These are phyloP conservation scores for Sphenostylis stenocarpa DNA, from an alignment of 306 rosid genomes.

Conservation along the genomic window DNA sequence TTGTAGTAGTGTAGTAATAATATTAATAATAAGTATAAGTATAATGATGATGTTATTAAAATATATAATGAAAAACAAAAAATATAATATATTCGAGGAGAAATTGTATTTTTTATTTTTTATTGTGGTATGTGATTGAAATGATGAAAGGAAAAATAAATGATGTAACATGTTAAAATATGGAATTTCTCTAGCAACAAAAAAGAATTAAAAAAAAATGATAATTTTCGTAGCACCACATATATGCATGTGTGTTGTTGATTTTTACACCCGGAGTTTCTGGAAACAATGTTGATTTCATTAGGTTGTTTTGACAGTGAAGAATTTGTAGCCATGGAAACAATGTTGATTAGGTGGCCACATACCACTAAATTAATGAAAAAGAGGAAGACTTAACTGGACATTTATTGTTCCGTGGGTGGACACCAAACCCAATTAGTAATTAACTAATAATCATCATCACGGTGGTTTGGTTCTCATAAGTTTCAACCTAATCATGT, in stretches of 20 bases:
- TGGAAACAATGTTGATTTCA: not conserved
- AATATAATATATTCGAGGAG: too few relatives aligned
- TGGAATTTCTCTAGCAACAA: too few relatives aligned
- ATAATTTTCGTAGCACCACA: too few relatives aligned
- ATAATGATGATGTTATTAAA: too few relatives aligned
- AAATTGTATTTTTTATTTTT: too few relatives aligned
- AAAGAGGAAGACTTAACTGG: not conserved
- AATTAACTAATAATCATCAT: not conserved
- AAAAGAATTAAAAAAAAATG: too few relatives aligned
- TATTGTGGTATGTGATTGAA: too few relatives aligned
- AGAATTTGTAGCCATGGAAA: slow-evolving; percentile 8
- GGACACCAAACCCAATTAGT: slow-evolving; percentile 28
- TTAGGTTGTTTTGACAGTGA: not conserved
- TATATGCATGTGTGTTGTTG: not conserved
- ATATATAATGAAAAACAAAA: too few relatives aligned
- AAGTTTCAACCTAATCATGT: slow-evolving; percentile 12
- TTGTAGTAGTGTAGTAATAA: too few relatives aligned
- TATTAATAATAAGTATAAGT: too few relatives aligned
- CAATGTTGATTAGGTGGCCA: slow-evolving; percentile 38
- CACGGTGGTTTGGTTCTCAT: slow-evolving; percentile 33
- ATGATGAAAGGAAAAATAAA: too few relatives aligned
- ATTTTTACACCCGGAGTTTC: not conserved
- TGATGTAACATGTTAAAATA: too few relatives aligned
- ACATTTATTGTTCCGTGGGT: slow-evolving; percentile 23
- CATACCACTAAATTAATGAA: slow-evolving; percentile 28